These are phyloP conservation scores for Pulveroboletus frians DNA, from an alignment of 768 basidiomycete genomes.

Conservation along the genomic window DNA sequence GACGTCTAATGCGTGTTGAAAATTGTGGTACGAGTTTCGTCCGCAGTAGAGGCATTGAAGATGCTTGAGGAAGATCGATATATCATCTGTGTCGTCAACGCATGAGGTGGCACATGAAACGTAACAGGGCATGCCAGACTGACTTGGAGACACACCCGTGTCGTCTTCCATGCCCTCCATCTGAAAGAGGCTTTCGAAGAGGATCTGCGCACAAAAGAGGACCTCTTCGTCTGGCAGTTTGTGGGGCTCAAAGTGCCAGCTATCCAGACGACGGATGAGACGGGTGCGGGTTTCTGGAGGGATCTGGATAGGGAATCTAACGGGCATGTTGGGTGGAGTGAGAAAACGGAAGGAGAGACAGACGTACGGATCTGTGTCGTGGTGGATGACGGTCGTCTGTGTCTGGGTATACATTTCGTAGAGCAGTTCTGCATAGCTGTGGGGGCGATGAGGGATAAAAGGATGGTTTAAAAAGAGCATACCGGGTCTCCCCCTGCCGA, in stretches of 20 bases:
- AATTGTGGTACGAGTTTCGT: conserved; percentile 96
- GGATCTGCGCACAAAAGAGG: conserved; percentile 69
- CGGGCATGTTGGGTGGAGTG: conserved; percentile 10
- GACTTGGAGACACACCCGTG: conserved; percentile 54
- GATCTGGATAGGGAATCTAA: conserved; percentile 46
- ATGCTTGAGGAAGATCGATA: conserved; percentile 76
- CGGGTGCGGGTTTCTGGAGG: conserved; percentile 47
- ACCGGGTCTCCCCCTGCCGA: conserved; percentile 46
- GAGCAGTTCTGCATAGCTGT: conserved; percentile 75
- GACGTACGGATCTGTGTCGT: conserved; percentile 25
- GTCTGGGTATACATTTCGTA: conserved; percentile 84
- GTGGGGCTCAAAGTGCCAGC: conserved; percentile 91
- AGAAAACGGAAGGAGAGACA: background rate
- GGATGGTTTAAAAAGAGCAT: conserved; percentile 23
- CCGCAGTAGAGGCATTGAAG: conserved; percentile 88
- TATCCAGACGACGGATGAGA: conserved; percentile 63
- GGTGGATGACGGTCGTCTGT: conserved; percentile 61
- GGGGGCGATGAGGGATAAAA: conserved; percentile 9
- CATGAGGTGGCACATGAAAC: conserved; percentile 18
- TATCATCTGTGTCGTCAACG: conserved; percentile 47
- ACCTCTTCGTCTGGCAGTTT: conserved; percentile 78
- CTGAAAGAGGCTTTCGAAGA: conserved; percentile 82
- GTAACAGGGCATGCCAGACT: conserved; percentile 30
- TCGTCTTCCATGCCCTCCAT: conserved; percentile 68
- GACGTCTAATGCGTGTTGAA: conserved; percentile 94